Evolutionary conservation across 1,284 basidiomycete genomes (phyloP).

Genomic region (Sutorius eximius): DNA sequence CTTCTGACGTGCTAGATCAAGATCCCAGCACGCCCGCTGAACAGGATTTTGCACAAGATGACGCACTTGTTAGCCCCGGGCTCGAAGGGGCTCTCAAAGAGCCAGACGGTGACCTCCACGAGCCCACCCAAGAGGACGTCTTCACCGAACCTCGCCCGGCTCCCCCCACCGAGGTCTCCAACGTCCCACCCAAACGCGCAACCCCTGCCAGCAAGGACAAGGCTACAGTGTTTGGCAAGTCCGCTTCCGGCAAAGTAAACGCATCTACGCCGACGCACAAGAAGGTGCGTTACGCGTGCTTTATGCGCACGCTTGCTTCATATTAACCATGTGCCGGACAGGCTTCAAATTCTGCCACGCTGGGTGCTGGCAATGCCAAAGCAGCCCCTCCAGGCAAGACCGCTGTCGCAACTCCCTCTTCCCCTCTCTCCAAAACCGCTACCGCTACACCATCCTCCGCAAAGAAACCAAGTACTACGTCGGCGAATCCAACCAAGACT

Average conservation of each 20-base stretch:
- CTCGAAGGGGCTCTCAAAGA: conserved; percentile 20
- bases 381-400: conserved; percentile 46
- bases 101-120: conserved; percentile 7
- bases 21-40: conserved; percentile 29
- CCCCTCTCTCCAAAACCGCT: conserved; percentile 38
- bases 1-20: conserved; percentile 39
- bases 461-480: conserved; percentile 49
- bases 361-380: conserved; percentile 59
- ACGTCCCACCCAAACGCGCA: conserved; percentile 28
- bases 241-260: conserved; percentile 26
- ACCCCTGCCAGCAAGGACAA: conserved; percentile 44
- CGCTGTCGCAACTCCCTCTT: conserved; percentile 34
- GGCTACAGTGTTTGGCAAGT: conserved; percentile 24
- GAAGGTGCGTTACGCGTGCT: conserved; percentile 50
- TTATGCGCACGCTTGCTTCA: conserved; percentile 23
- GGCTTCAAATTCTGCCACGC: conserved; percentile 68
- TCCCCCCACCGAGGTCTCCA: conserved; percentile 22
- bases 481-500: conserved; percentile 42
- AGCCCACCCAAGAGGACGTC: conserved; percentile 16
- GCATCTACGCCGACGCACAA: conserved; percentile 58
- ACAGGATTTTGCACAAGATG: conserved; percentile 26
- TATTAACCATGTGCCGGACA: conserved; percentile 37
- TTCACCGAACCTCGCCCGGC: conserved; percentile 13
- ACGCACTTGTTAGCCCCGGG: conserved; percentile 18
- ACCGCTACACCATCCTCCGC: conserved; percentile 41